Evolutionary conservation across 2,329 filamentous ascomycete genomes (phyloP).

Genomic region (Colletotrichum nymphaeae): DNA sequence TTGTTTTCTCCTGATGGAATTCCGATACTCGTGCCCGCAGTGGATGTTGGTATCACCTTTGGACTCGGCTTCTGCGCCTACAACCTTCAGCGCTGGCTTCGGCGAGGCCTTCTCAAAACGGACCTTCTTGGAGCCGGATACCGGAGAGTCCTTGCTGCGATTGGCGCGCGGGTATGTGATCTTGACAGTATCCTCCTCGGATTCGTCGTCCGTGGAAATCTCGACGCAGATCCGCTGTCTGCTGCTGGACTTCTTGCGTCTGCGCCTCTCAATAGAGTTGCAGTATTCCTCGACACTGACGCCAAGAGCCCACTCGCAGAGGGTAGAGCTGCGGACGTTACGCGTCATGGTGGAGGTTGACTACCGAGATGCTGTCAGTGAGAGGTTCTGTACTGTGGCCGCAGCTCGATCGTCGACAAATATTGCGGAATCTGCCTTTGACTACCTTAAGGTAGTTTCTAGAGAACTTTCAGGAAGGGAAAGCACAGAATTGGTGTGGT

Average conservation of each 20-base stretch:
- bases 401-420: background rate
- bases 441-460: no score
- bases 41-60: constrained; percentile 16
- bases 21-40: constrained; percentile 10
- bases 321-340: constrained; percentile 28
- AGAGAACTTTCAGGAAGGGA: background rate
- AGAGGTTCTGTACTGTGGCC: background rate
- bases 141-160: constrained; percentile 5
- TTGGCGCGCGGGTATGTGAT: constrained; percentile 60
- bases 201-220: constrained; percentile 63
- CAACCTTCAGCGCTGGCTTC: constrained; percentile 53
- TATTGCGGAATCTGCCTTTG: background rate
- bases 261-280: constrained; percentile 35
- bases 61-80: constrained; percentile 31
- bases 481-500: background rate
- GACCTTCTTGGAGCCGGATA: constrained; percentile 52
- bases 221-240: constrained; percentile 47
- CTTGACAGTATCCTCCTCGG: constrained; percentile 59
- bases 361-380: background rate
- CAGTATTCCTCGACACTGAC: constrained; percentile 45
- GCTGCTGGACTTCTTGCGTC: constrained; percentile 36
- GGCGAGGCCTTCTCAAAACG: constrained; percentile 50
- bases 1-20: constrained; percentile 11
- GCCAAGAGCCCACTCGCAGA: constrained; percentile 56
- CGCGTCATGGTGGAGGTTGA: constrained; percentile 20